Conservation (phyloP, 192 early-diverging fungal species). For the Podochytrium sp. region DNA sequence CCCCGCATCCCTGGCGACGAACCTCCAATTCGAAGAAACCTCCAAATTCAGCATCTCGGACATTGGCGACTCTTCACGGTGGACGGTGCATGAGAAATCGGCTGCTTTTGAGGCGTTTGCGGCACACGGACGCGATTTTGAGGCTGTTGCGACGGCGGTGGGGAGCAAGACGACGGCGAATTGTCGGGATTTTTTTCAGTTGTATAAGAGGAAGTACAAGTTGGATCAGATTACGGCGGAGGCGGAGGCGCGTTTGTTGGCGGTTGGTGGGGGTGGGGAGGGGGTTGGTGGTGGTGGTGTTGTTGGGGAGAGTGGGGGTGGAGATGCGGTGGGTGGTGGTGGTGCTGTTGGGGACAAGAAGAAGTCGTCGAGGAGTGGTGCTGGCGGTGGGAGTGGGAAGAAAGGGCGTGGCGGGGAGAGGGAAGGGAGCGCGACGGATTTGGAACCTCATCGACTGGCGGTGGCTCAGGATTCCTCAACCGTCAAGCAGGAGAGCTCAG, state of each 20-base stretch:
- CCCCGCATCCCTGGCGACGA: too few species aligned
- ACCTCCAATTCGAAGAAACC: conserved; percentile 19
- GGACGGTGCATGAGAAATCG: conserved; percentile 65
- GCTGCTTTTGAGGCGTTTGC: conserved; percentile 67
- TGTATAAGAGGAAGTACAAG: conserved; percentile 68
- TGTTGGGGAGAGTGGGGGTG: background rate
- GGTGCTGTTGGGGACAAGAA: background rate
- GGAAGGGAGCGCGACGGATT: background rate
- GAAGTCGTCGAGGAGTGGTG: background rate
- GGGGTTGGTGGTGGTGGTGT: background rate
- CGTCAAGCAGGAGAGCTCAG: too few species aligned
- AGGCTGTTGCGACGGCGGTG: conserved; percentile 67
- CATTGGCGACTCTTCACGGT: conserved; percentile 30
- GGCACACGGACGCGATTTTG: conserved; percentile 72
- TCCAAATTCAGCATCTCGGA: conserved; percentile 21
- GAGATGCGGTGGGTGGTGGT: too few species aligned
- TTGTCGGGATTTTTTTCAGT: conserved; percentile 78
- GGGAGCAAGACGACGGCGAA: conserved; percentile 79
- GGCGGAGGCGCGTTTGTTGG: conserved; percentile 6
- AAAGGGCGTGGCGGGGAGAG: background rate
- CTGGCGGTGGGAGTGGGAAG: background rate
- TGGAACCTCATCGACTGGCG: conserved; percentile 8
- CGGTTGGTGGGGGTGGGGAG: background rate
- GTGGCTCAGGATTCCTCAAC: too few species aligned
- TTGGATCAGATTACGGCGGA: conserved; percentile 13